Percentiles rank a stretch among this genome's conserved stretches.
Conservation (phyloP, 2,329 filamentous ascomycete genomes). For the Fusarium palustre region DNA sequence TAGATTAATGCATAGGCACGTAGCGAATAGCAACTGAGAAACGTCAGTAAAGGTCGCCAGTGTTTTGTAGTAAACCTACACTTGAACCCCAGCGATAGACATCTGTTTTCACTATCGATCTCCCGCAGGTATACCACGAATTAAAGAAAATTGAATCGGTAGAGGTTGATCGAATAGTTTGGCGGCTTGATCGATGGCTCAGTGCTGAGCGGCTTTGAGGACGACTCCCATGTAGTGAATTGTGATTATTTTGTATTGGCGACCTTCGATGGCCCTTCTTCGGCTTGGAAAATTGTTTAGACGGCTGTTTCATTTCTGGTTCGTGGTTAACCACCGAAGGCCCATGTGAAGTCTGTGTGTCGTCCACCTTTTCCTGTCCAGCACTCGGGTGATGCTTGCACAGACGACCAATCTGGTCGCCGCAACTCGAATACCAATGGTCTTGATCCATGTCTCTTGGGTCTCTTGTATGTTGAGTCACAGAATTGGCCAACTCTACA, state of each 20-base stretch:
- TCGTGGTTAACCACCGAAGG: no score
- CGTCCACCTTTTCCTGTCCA: neutral
- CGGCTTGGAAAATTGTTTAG: no score
- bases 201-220: neutral
- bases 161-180: no score
- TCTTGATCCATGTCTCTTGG: neutral
- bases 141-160: no score
- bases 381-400: neutral
- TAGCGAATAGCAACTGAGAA: neutral
- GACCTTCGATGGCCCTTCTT: no score
- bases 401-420: neutral
- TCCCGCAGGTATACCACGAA: neutral
- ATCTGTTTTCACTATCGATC: no score
- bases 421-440: neutral
- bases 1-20: neutral
- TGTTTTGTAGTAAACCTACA: no score
- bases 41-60: no score
- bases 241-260: no score
- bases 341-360: neutral
- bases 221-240: no score
- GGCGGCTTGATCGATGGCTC: neutral
- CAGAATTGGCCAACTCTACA: neutral
- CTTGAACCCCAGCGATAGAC: no score
- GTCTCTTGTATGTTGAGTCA: neutral
- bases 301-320: no score